Conservation (phyloP, 2,329 filamentous ascomycete genomes). For the Trichoderma breve region DNA sequence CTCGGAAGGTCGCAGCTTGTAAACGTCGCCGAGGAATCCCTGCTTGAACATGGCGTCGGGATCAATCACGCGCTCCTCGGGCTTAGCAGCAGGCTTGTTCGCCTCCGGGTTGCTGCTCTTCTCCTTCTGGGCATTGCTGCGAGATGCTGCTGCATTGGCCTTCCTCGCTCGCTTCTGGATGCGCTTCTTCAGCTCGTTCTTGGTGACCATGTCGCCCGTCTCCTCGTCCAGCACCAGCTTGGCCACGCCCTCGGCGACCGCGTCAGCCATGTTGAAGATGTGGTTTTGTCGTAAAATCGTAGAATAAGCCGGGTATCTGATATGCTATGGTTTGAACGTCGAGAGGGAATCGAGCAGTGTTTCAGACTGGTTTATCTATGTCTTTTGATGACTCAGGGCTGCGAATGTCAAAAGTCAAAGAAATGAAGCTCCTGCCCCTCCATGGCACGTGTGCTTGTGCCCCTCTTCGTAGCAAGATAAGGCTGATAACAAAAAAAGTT, state of each 20-base stretch:
- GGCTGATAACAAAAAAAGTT: background rate
- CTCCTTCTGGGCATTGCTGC: constrained; percentile 42
- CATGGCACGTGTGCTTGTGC: background rate
- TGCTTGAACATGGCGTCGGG: constrained; percentile 74
- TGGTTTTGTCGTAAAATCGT: background rate
- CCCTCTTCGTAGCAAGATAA: background rate
- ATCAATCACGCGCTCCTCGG: constrained; percentile 46
- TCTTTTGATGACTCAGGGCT: background rate
- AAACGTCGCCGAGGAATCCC: constrained; percentile 72
- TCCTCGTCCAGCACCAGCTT: constrained; percentile 62
- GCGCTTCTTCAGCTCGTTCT: constrained; percentile 62
- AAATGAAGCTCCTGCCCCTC: background rate
- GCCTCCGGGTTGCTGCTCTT: constrained; percentile 11
- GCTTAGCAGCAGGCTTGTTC: constrained; percentile 23
- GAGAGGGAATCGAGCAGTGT: background rate
- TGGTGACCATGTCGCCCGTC: constrained; percentile 65
- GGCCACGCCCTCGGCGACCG: constrained; percentile 27
- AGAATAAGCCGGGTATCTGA: background rate
- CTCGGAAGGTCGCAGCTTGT: constrained; percentile 62
- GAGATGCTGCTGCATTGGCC: constrained; percentile 39
- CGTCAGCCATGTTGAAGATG: constrained; percentile 14
- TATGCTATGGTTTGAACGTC: background rate
- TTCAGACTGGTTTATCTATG: background rate
- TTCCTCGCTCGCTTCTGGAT: constrained; percentile 58
- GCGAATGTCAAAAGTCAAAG: background rate